Base-by-base conservation (phyloP, 176 grass and related monocot species). In the Juncus effusus region DNA sequence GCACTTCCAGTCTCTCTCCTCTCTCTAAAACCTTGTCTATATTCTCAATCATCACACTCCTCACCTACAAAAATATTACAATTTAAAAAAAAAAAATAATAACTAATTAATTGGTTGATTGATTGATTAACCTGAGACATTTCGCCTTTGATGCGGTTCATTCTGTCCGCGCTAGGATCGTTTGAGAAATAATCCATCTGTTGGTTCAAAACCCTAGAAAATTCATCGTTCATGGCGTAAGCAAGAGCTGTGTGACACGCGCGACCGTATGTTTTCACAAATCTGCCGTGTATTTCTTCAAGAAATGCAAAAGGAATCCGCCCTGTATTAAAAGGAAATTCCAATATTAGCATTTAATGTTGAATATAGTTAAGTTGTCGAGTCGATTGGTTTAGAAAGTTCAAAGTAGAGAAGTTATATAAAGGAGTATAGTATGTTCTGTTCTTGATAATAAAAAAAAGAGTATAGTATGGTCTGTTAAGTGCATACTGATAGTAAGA, bases 1-100 rank as follows among this genome's bases (percentile, higher is more conserved):
- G 67, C 70, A 99, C 51, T 14, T 93, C 94, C 65, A 99, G 69
- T 67, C 94, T 83, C 36, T 99, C 89, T 15, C 94, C 94, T 82
- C 89, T 99, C 80, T 93, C 94, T 50, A 99, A 84, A 51, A 99
- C 94, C 82, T 93, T 90, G 75, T 99, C 94, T 13, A 99, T 99
- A 70, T 99, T 99, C 59, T 99, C 89, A 47, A 99, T 93, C 94
- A 99, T 99, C 75, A 99, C 94, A 80, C 56, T 90, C 15, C 89
- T 83, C n/a, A 99, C 94, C 94, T 99, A 79, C 41, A 62, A 73
- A 54, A 42, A 69, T 53, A 67, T 11, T 70, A 74, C 53, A 62
- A 77, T 36, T 53, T 11, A 38, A 56, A 73, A 28, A 28, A 28
- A 28, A 53, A 41, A 7, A 11, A 73, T 47, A 50, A 28, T 5